These are phyloP conservation scores for Penicillium arizonense DNA, from an alignment of 495 filamentous ascomycete genomes.

Conservation along the genomic window DNA sequence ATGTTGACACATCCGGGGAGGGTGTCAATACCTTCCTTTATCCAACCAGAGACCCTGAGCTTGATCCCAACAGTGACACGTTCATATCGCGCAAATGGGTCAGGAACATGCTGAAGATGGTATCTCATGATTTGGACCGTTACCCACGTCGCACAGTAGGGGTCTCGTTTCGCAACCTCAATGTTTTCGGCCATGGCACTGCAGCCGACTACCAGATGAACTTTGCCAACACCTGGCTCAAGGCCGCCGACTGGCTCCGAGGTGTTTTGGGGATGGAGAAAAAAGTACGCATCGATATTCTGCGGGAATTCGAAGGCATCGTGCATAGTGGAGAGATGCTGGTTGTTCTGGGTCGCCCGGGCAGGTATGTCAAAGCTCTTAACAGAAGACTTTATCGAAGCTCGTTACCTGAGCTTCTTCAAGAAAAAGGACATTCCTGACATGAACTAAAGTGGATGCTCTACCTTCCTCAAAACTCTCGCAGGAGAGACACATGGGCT, in stretches of 20 bases:
- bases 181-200: conserved; percentile 70
- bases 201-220: conserved; percentile 76
- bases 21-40: conserved; percentile 46
- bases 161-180: conserved; percentile 58
- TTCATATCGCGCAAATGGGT: conserved; percentile 51
- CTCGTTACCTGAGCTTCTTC: conserved; percentile 11
- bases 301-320: conserved; percentile 77
- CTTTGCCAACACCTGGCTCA: conserved; percentile 63
- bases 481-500: conserved; percentile 75
- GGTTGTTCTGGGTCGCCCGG: conserved; percentile 75
- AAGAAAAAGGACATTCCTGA: background rate
- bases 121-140: conserved; percentile 39
- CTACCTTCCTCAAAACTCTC: conserved; percentile 77
- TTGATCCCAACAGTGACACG: conserved; percentile 40
- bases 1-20: conserved; percentile 13
- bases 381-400: no score
- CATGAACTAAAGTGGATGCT: conserved; percentile 58
- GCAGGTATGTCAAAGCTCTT: conserved; percentile 31
- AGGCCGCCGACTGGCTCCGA: conserved; percentile 43
- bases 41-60: conserved; percentile 34
- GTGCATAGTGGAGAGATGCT: conserved; percentile 77
- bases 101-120: conserved; percentile 40
- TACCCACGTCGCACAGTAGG: conserved; percentile 44
- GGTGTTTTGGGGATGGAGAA: conserved; percentile 49
- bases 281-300: conserved; percentile 65